A percentile compares a stretch with the other conserved stretches of the same genome.
These are phyloP conservation scores for Pichia nakasei DNA, from an alignment of 805 yeast genomes.

Conservation along the genomic window DNA sequence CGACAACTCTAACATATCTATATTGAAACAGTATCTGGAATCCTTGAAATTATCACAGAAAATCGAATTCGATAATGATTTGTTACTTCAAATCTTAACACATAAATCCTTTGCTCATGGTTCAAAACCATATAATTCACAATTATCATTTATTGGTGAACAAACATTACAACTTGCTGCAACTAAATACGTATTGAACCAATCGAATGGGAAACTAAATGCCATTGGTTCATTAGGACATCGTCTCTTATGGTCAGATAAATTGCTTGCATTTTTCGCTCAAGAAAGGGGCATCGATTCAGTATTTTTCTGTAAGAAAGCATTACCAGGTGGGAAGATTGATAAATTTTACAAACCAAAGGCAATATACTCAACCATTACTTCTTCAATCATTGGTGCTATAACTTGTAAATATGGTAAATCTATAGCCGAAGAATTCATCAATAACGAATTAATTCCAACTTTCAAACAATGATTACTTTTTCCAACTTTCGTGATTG, in stretches of 20 bases:
- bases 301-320: slow-evolving; percentile 58
- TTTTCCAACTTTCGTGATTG: not conserved
- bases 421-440: slow-evolving; percentile 46
- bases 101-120: slow-evolving; percentile 96
- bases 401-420: slow-evolving; percentile 56
- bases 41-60: slow-evolving; percentile 23
- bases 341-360: slow-evolving; percentile 19
- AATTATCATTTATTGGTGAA: slow-evolving; percentile 63
- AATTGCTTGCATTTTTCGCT: slow-evolving; percentile 44
- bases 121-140: slow-evolving; percentile 80
- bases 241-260: slow-evolving; percentile 42
- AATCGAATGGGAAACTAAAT: slow-evolving; percentile 12
- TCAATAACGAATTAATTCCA: slow-evolving; percentile 37
- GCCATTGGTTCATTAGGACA: slow-evolving; percentile 50
- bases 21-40: slow-evolving; percentile 34
- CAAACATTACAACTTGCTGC: slow-evolving; percentile 46
- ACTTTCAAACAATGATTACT: not conserved
- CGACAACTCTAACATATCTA: slow-evolving; percentile 37
- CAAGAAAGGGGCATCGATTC: slow-evolving; percentile 38
- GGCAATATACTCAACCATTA: slow-evolving; percentile 23
- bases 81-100: slow-evolving; percentile 74
- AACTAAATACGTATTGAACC: slow-evolving; percentile 33
- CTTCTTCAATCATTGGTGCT: slow-evolving; percentile 56
- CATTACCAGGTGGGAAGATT: slow-evolving; percentile 28
- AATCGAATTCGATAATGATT: slow-evolving; percentile 48